Conservation (phyloP, 352 stramenopile genomes). For the Proteromonas lacertae region DNA sequence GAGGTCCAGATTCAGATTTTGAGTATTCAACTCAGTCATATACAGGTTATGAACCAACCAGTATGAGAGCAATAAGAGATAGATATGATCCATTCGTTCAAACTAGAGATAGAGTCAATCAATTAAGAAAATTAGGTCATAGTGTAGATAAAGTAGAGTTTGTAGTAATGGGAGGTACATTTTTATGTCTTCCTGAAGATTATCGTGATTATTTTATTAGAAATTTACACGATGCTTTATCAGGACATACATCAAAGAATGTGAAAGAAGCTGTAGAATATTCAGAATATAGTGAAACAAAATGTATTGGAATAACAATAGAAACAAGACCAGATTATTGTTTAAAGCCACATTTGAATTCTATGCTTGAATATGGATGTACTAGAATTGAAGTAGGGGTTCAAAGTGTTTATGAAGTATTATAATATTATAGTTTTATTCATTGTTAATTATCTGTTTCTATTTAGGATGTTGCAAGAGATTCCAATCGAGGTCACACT, state of each 20-base stretch:
- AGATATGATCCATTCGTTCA: conserved; percentile 71
- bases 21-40: conserved; percentile 84
- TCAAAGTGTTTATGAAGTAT: conserved; percentile 74
- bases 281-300: conserved; percentile 33
- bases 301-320: conserved; percentile 61
- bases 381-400: conserved; percentile 89
- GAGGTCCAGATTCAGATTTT: conserved; percentile 75
- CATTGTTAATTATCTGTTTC: no score
- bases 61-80: conserved; percentile 68
- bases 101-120: conserved; percentile 51
- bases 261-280: conserved; percentile 65
- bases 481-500: conserved; percentile 37
- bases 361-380: conserved; percentile 79
- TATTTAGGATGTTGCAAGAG: not conserved
- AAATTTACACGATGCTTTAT: conserved; percentile 72
- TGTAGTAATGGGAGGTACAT: conserved; percentile 88
- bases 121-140: conserved; percentile 43
- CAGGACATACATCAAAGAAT: conserved; percentile 41
- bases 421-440: no score
- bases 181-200: conserved; percentile 52
- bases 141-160: conserved; percentile 83
- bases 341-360: conserved; percentile 67
- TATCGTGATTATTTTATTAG: conserved; percentile 86
- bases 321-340: conserved; percentile 87
- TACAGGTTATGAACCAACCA: conserved; percentile 81